Evolutionary conservation across 768 basidiomycete genomes (phyloP), one percentile per base, ranked within the genome.

Genomic region (Trametes sanguinea): DNA sequence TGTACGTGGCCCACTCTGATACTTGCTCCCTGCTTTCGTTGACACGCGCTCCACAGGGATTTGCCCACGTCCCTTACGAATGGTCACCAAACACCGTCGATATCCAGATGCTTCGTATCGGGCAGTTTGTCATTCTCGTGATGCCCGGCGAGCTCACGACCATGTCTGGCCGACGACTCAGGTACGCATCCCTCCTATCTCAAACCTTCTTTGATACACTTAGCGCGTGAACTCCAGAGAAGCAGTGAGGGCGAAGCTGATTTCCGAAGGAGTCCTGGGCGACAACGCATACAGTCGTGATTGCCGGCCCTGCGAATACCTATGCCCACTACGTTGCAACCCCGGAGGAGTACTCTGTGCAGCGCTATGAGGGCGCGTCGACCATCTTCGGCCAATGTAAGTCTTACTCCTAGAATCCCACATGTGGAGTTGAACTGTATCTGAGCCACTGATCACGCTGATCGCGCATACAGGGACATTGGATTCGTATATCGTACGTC

Each of bases 81-180:
- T 92, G 91, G 92, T 80, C 87, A 9, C 86, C 89, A 1, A 81
- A 79, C 69, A 87, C 83, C 0, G 89, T 92, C 48, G 84, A 90
- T 68, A 78, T 91, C 50, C 91, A 92, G 75, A 86, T 91, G 78
- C 76, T 91, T 57, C 88, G 89, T 42, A 80, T 87, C 37, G 91
- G 91, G 43, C 86, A 89, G 61, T 80, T 91, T 63, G 87, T 91
- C 56, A 85, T 91, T 72, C 77, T 90, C 60, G 80, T 90, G 65
- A 83, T 91, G 68, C 89, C 90, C 16, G 88, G 89, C 33, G 91
- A 93, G 72, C 73, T 90, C 60, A 92, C 90, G 5, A 93, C 91
- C 2, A 92, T 92, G 91, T 80, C 89, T 42, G 90, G 90, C 13
- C 76, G 91, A 62, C 82, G 91, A 43, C 78, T 92, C 58, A 82